Evolutionary conservation across 1,284 basidiomycete species (phyloP).

Genomic region (Malassezia globosa): DNA sequence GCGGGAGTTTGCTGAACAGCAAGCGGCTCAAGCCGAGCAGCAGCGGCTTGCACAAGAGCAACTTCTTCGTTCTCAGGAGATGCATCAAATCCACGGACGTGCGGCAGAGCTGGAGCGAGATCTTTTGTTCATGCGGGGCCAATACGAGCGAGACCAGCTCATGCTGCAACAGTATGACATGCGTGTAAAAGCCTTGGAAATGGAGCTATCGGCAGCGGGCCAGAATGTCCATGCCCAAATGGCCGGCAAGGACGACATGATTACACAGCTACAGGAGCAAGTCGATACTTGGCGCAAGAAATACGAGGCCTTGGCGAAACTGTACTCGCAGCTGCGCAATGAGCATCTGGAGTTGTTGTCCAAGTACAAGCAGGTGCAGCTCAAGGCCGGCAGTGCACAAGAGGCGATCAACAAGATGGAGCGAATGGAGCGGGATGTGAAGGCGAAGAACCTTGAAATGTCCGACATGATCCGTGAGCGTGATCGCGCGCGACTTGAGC

Average conservation of each 20-base stretch:
- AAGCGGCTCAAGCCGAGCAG: constrained; percentile 73
- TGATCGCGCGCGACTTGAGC: constrained; percentile 86
- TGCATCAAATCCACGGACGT: constrained; percentile 52
- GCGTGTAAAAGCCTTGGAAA: constrained; percentile 89
- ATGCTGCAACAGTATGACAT: constrained; percentile 95
- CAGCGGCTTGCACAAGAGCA: constrained; percentile 81
- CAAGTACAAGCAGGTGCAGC: constrained; percentile 93
- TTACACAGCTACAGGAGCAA: constrained; percentile 91
- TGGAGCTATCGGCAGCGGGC: constrained; percentile 68
- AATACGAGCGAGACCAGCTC: constrained; percentile 96
- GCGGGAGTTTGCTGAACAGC: constrained; percentile 79
- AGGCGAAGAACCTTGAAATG: constrained; percentile 92
- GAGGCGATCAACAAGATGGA: constrained; percentile 99
- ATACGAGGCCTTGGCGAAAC: constrained; percentile 94
- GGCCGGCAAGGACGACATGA: constrained; percentile 83
- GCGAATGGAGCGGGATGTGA: constrained; percentile 94
- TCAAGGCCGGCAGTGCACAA: constrained; percentile 95
- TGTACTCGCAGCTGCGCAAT: constrained; percentile 92
- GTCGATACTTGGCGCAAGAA: constrained; percentile 95
- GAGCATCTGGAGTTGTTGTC: constrained; percentile 95
- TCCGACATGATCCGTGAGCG: constrained; percentile 98
- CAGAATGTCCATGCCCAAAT: constrained; percentile 78
- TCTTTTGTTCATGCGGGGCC: constrained; percentile 81
- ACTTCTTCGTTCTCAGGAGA: constrained; percentile 61
- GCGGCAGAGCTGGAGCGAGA: constrained; percentile 78